Base-by-base conservation (phyloP, 2,329 filamentous ascomycete species). In the Cephalotrichum gorgonifer region DNA sequence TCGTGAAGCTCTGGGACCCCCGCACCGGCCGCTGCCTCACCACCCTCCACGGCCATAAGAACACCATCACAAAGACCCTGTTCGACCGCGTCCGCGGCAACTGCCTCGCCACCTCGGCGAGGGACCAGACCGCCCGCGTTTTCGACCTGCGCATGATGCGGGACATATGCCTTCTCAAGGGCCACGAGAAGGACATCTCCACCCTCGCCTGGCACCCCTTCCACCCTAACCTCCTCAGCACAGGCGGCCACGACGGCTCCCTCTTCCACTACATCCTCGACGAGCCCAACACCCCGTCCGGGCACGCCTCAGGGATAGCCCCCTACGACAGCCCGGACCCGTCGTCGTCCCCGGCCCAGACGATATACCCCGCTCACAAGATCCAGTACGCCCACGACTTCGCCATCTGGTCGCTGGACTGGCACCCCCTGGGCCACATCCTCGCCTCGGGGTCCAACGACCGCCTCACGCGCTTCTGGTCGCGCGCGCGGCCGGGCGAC, bases 101-200 rank as follows among this genome's bases (percentile, higher is more conserved):
- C 55, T 85, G 95, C 53, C 77, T 98, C 44, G 93, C 91, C 31
- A 96, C 93, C 1, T 94, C 89, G 28, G 93, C 90, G 41, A 80
- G 93, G 62, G 93, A 98, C 60, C 88, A 95, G 63, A 95, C 88
- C 1, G 89, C 90, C 8, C 82, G 93, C 52, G 81, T 98, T 43
- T 97, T 97, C 60, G 93, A 98, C 63, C 75, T 98, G 50, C 82
- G 93, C 44, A 95, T 95, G 86, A 97, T 98, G 93, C 86, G 93
- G 54, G 93, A 98, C 64, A 90, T 97, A 50, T 88, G 89, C 57
- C 79, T 97, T 43, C 78, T 98, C 22, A 86, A 91, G 57, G 93
- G 93, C 7, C 90, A 97, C 62, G 90, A 97, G 57, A 97, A 96
- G 67, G 93, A 96, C 56, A 88, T 98, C 52, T 91, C 88, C 12